Conservation (phyloP, 768 basidiomycete species). For the Phaeotremella skinneri region DNA sequence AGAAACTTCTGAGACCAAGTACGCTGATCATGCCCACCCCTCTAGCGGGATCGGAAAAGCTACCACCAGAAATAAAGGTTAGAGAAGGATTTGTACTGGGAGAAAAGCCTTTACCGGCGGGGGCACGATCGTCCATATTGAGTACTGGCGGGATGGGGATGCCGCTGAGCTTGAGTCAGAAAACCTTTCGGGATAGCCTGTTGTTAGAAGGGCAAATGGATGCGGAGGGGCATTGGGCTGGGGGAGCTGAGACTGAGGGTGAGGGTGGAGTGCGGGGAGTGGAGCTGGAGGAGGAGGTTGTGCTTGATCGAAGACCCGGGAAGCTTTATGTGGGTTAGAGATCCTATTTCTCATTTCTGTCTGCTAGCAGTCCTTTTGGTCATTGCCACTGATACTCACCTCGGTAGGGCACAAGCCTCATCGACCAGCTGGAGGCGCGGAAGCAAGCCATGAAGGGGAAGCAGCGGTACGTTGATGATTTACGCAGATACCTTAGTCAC, state of each 20-base stretch:
- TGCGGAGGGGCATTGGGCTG: conserved; percentile 64
- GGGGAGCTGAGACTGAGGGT: conserved; percentile 73
- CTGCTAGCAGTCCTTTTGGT: neutral
- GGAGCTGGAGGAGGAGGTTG: conserved; percentile 50
- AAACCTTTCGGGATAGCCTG: conserved; percentile 80
- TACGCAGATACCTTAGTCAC: neutral
- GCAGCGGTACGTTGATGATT: conserved; percentile 62
- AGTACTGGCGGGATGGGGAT: conserved; percentile 41
- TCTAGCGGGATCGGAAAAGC: conserved; percentile 58
- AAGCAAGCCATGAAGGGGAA: conserved; percentile 79
- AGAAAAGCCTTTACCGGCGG: conserved; percentile 74
- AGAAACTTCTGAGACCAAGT: conserved; percentile 80
- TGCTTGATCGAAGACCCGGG: conserved; percentile 40
- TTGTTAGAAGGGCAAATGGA: conserved; percentile 67
- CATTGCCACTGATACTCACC: neutral
- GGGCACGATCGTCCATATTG: conserved; percentile 61
- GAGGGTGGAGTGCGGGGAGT: conserved; percentile 53
- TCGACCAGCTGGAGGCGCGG: conserved; percentile 80
- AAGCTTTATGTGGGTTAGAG: conserved; percentile 64
- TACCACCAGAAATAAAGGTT: conserved; percentile 40
- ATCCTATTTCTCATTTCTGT: neutral
- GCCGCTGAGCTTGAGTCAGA: conserved; percentile 66
- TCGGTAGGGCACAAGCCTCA: conserved; percentile 60
- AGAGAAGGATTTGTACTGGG: conserved; percentile 59
- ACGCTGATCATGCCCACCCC: conserved; percentile 94